Evolutionary conservation across 1,284 basidiomycete species (phyloP), one percentile per base, ranked within the genome.

Genomic region (Fomitopsis schrenkii): DNA sequence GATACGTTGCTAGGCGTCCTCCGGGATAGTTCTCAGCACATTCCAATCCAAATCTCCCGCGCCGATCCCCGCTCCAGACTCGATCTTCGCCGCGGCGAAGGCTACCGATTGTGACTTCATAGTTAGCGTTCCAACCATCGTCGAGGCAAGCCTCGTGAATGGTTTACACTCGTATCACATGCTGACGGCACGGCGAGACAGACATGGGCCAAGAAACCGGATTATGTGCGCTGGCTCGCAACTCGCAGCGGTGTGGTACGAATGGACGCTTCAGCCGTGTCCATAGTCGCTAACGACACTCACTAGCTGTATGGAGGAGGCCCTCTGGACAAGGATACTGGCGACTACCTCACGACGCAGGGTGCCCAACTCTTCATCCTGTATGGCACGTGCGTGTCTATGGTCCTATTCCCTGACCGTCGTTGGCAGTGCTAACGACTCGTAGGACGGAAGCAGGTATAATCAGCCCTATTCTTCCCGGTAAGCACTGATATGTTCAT

Each of bases 41-140:
- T 66, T 68, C 61, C 64, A 63, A 57, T 69, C 70, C 1, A 42
- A 59, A n/a, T 62, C 59, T 1, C 70, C 70, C 3, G 59, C 68
- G 12, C 66, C 59, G n/a, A 30, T 63, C 4, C 67, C 68, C 4
- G 66, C 69, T 12, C 66, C 68, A 2, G 66, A 70, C 8, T 33
- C 53, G 2, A 54, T 69, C n/a, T 61, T 69, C 28, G 28, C 56
- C 5, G 61, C 55, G 3, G 59, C 64, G 1, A 55, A 57, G 12
- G 60, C 59, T 12, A 63, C 66, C 2, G 57, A 64, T 33, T 62
- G 63, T 38, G 60, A 66, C 28, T 14, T 68, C 19, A 56, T 67
- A 2, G 63, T 68, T 59, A 68, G 64, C 52, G 68, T 69, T 5
- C 71, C 71, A 1, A 64, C 63, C 30, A 64, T 67, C 40, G 48